These are phyloP conservation scores for Camellia granthamiana DNA, from an alignment of 148 eudicot species.

Conservation along the genomic window DNA sequence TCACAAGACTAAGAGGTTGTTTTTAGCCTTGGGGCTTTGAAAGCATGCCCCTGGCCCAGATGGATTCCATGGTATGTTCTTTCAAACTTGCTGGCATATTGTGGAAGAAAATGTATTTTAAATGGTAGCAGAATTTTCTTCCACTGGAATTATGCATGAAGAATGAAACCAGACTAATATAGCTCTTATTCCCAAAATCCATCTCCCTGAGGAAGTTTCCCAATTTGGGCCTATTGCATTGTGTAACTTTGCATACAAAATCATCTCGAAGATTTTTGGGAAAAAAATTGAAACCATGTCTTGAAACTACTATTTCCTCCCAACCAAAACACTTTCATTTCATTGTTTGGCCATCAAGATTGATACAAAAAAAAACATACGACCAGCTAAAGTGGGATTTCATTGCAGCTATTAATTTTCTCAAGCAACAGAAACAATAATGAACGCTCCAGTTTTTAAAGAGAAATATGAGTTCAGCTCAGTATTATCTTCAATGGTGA, in stretches of 20 bases:
- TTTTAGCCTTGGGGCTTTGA: not conserved
- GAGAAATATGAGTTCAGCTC: not conserved
- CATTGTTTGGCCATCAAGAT: not conserved
- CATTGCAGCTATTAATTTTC: not conserved
- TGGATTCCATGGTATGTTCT: slow-evolving; percentile 2
- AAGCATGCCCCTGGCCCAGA: not conserved
- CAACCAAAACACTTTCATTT: not conserved
- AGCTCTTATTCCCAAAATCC: not conserved
- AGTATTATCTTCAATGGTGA: not conserved
- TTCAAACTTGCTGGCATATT: not conserved
- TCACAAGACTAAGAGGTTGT: not conserved
- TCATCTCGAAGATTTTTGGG: not conserved
- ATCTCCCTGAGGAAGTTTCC: not conserved
- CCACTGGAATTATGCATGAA: not conserved
- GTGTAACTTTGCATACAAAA: slow-evolving; percentile 5
- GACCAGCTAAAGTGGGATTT: not conserved
- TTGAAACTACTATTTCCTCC: not conserved
- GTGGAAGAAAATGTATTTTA: not conserved
- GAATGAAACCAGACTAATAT: not conserved
- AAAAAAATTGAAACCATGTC: not conserved
- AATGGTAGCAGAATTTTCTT: not conserved
- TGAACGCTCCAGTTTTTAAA: not conserved
- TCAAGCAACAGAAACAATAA: too few relatives aligned
- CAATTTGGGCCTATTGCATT: slow-evolving; percentile 7
- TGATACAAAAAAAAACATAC: not conserved